Percentiles rank a stretch among this genome's conserved stretches.
phyloP scores from a whole-genome alignment of 306 rosid genomes.

The Castanea crenata region DNA sequence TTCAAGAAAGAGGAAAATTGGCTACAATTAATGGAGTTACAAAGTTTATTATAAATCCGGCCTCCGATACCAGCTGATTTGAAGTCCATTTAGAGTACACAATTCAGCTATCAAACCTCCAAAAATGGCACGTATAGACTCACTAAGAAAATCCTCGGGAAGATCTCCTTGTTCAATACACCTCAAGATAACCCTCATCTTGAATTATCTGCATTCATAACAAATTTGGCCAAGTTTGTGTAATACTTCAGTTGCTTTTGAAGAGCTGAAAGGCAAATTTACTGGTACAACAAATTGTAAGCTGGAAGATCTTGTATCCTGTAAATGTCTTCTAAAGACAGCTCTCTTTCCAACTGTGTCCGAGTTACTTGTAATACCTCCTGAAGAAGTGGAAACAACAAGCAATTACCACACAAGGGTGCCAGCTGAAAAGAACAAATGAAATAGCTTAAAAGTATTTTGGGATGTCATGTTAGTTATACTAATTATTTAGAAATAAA shows the following conservation, averaged over 20 bases:
- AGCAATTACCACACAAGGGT: not conserved
- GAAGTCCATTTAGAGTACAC: not conserved
- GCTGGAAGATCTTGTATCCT: conserved; percentile 82
- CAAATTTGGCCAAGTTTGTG: not conserved
- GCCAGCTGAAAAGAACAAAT: not conserved
- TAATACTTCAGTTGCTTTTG: conserved; percentile 4
- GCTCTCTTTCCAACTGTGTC: conserved; percentile 83
- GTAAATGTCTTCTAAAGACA: conserved; percentile 74
- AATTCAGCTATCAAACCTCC: not conserved
- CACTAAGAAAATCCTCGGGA: not conserved
- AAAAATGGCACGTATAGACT: not conserved
- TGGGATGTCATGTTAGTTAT: not conserved
- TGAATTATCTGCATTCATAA: not conserved
- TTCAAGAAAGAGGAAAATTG: not conserved
- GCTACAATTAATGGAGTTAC: not conserved
- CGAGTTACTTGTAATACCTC: conserved; percentile 80
- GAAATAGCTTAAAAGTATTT: not conserved
- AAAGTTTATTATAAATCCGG: not conserved
- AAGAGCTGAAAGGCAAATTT: conserved; percentile 20
- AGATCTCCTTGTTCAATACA: not conserved
- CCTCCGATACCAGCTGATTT: not conserved
- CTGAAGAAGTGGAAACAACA: conserved; percentile 45
- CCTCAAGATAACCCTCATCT: not conserved
- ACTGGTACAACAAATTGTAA: conserved; percentile 70
- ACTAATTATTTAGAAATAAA: not conserved